Conservation (phyloP, 108 stramenopile species). For the Cylindrotheca closterium region DNA sequence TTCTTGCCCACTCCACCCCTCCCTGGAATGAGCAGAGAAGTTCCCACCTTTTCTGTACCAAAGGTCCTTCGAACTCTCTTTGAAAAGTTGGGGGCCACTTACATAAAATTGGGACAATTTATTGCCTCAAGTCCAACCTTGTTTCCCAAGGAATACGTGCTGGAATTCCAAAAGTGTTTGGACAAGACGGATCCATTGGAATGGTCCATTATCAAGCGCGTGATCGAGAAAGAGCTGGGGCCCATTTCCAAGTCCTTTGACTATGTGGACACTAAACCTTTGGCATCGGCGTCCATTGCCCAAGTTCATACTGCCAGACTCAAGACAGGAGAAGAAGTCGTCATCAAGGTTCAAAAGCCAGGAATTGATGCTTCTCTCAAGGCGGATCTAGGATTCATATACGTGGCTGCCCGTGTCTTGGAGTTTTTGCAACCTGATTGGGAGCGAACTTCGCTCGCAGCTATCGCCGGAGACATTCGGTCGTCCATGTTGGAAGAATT, state of each 20-base stretch:
- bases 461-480: constrained; percentile 85
- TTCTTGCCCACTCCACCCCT: no score
- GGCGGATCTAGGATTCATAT: constrained; percentile 92
- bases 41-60: constrained; percentile 57
- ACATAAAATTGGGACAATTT: constrained; percentile 96
- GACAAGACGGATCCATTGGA: constrained; percentile 87
- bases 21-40: constrained; percentile 31
- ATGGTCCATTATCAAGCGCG: constrained; percentile 74
- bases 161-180: constrained; percentile 95
- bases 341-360: constrained; percentile 96
- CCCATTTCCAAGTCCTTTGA: constrained; percentile 70
- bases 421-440: constrained; percentile 93
- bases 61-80: constrained; percentile 80
- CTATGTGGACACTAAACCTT: constrained; percentile 72
- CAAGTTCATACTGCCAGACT: constrained; percentile 91
- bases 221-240: constrained; percentile 85
- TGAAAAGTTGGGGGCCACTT: constrained; percentile 93
- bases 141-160: constrained; percentile 91
- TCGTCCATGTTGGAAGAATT: constrained; percentile 92
- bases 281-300: constrained; percentile 91
- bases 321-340: constrained; percentile 88
- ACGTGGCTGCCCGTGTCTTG: constrained; percentile 79
- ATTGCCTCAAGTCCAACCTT: constrained; percentile 92
- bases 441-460: constrained; percentile 81
- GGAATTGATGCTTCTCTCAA: constrained; percentile 87